Conservation (phyloP, 345 rosid species). For the Sonneratia caseolaris region DNA sequence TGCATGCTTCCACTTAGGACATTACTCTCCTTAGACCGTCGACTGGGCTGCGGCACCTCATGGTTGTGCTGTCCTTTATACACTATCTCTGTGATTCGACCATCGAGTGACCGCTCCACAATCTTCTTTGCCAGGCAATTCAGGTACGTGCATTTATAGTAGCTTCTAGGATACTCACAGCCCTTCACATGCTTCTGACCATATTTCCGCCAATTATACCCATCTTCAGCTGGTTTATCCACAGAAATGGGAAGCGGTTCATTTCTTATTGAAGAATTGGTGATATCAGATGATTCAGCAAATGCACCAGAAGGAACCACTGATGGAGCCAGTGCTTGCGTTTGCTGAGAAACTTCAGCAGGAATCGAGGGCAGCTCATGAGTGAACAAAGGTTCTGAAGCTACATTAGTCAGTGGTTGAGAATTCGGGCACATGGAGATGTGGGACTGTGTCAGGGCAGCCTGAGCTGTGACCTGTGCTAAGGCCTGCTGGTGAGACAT, state of each 20-base stretch:
- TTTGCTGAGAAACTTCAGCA: slow-evolving; percentile 32
- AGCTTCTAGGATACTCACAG: slow-evolving; percentile 89
- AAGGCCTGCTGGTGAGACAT: slow-evolving; percentile 77
- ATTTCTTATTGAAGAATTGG: slow-evolving; percentile 47
- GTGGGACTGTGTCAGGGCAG: slow-evolving; percentile 41
- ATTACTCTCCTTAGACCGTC: slow-evolving; percentile 46
- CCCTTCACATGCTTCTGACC: slow-evolving; percentile 97
- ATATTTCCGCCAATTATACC: slow-evolving; percentile 92
- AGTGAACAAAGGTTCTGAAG: slow-evolving; percentile 20
- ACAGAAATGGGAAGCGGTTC: slow-evolving; percentile 31
- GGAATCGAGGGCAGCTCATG: slow-evolving; percentile 23
- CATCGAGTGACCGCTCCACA: slow-evolving; percentile 81
- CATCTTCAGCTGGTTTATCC: slow-evolving; percentile 87
- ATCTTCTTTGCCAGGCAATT: slow-evolving; percentile 85
- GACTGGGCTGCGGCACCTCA: slow-evolving; percentile 56
- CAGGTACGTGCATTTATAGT: slow-evolving; percentile 79
- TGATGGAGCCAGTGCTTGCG: slow-evolving; percentile 23
- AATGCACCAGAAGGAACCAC: slow-evolving; percentile 28
- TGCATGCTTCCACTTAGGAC: slow-evolving; percentile 24
- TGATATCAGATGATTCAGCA: slow-evolving; percentile 32
- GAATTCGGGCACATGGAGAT: slow-evolving; percentile 29
- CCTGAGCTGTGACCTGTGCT: slow-evolving; percentile 76
- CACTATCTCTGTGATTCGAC: slow-evolving; percentile 83
- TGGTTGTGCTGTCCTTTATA: slow-evolving; percentile 95
- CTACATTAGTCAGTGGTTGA: slow-evolving; percentile 16